Evolutionary conservation across 306 rosid species (phyloP), one percentile per base, ranked within the genome.

Genomic region (Vicia faba): DNA sequence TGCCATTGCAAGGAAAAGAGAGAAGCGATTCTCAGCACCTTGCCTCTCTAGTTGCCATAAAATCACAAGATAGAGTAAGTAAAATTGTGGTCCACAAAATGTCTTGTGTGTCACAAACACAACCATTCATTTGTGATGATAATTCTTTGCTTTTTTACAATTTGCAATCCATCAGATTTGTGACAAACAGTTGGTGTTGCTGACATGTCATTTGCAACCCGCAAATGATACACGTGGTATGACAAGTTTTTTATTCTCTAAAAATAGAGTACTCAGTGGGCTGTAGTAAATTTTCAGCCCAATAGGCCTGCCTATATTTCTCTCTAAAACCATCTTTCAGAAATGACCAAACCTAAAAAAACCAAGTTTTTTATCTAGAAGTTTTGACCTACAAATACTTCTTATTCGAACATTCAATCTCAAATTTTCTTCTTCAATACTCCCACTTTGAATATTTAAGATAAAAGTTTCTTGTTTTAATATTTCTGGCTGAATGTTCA

Each of bases 71-170:
- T 7, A 16, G 50, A 40, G 73, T 1, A 38, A 40, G 77, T 5
- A 59, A 72, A 46, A 75, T 76, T 84, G 86, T 83, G 95, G 95
- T 65, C 28, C 71, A 18, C 74, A 73, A 71, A 62, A 40, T 64
- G 64, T 18, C n/a, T 67, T 83, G 79, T 57, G 96, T 84, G 96
- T 78, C 80, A 78, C 61, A 73, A 86, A 41, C 76, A 80, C 71
- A 86, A 48, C 98, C 98, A 86, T 73, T 79, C 98, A 76, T 80
- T 83, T 39, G 29, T 29, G 68, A 51, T 13, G 56, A 50, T 60
- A 68, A 54, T 57, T 70, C 78, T 77, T 48, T 15, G 46, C 72
- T 20, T 74, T 50, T 63, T 26, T 1, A 14, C 19, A 45, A 45
- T n/a, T 5, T 29, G 67, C 63, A 31, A 20, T 11, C 46, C 59